Conservation (phyloP, 805 yeast genomes). For the Jamesozyma hellenica region DNA sequence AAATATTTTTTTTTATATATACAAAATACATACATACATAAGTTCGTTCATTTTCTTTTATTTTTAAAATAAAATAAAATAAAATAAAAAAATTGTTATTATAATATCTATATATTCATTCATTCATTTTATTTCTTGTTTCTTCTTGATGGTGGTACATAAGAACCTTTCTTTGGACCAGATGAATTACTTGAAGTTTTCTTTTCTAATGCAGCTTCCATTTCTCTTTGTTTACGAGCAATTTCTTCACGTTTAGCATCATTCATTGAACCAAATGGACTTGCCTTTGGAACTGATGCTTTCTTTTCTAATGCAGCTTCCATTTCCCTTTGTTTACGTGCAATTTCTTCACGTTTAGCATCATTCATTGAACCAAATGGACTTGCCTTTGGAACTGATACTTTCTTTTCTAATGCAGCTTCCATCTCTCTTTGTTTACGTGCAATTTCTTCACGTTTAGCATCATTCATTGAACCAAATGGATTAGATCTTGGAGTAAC, state of each 20-base stretch:
- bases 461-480: constrained; percentile 12
- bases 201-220: constrained; percentile 28
- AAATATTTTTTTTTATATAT: too few species aligned
- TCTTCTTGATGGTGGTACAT: constrained; percentile 7
- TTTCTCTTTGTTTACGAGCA: constrained; percentile 29
- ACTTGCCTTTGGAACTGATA: constrained; percentile 7
- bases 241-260: constrained; percentile 24
- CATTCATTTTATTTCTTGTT: not conserved
- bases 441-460: constrained; percentile 29
- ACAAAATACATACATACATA: not conserved
- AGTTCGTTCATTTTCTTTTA: too few species aligned
- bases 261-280: constrained; percentile 20
- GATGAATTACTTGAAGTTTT: constrained; percentile 4
- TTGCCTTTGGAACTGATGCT: constrained; percentile 7
- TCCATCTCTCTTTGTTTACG: constrained; percentile 35
- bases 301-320: constrained; percentile 28
- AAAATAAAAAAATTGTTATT: not conserved
- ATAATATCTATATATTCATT: not conserved
- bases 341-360: constrained; percentile 18
- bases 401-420: constrained; percentile 23
- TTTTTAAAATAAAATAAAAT: not conserved
- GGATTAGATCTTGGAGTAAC: constrained; percentile 17
- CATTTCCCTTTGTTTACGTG: constrained; percentile 30
- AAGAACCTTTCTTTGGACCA: constrained; percentile 3
- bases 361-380: constrained; percentile 3